phyloP scores from a whole-genome alignment of 495 filamentous ascomycete species.

The Penicillium steckii region DNA sequence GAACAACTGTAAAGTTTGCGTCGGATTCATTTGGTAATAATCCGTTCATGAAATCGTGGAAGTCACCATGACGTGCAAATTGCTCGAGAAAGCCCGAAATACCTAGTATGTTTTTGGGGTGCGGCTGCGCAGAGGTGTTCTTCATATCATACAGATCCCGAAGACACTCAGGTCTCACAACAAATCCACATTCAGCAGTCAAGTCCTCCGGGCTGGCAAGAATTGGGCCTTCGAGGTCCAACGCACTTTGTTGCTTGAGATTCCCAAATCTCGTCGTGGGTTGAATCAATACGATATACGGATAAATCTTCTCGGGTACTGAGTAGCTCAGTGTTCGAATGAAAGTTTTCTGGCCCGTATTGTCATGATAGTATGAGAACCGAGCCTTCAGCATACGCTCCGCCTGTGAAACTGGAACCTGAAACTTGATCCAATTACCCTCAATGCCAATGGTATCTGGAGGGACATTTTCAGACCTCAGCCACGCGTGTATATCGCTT shows the following conservation, averaged over 20 bases:
- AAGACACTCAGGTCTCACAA: constrained; percentile 59
- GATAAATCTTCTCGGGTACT: constrained; percentile 48
- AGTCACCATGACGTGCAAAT: constrained; percentile 59
- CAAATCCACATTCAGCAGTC: constrained; percentile 41
- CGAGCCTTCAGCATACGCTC: constrained; percentile 52
- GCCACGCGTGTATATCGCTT: constrained; percentile 47
- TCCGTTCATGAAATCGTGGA: constrained; percentile 49
- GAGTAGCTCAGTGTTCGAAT: constrained; percentile 61
- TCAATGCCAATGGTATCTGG: constrained; percentile 40
- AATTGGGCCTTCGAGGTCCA: constrained; percentile 23
- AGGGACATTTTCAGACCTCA: constrained; percentile 45
- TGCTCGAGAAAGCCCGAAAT: constrained; percentile 71
- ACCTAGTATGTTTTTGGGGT: constrained; percentile 52
- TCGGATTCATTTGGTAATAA: constrained; percentile 50
- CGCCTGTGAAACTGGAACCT: constrained; percentile 48
- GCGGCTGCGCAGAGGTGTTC: constrained; percentile 37
- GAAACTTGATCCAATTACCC: constrained; percentile 58
- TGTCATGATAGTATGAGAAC: constrained; percentile 52
- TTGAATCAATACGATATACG: constrained; percentile 51
- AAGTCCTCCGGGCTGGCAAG: constrained; percentile 24
- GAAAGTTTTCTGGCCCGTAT: constrained; percentile 26
- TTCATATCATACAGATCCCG: constrained; percentile 57
- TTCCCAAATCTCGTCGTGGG: constrained; percentile 56
- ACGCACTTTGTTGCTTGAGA: constrained; percentile 20
- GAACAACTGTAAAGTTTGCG: constrained; percentile 61